These are phyloP conservation scores for Elsinoe perseae DNA, from an alignment of 2,329 filamentous ascomycete genomes.

Conservation along the genomic window DNA sequence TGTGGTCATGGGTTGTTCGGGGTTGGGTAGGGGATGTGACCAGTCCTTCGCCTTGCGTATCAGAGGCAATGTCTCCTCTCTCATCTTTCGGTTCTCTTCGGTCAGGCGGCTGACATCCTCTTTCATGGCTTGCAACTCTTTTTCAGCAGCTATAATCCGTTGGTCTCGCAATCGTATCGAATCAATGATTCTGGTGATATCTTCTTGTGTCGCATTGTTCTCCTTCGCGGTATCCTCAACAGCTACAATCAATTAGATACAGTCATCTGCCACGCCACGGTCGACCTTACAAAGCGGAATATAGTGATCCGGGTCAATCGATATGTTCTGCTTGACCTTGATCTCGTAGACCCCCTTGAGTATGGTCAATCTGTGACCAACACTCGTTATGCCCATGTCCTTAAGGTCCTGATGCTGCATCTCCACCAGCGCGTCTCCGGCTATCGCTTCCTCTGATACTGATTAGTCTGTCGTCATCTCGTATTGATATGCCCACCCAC, in stretches of 20 bases:
- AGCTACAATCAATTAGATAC: slow-evolving; percentile 46
- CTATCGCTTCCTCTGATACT: slow-evolving; percentile 71
- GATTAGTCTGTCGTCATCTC: slow-evolving; percentile 6
- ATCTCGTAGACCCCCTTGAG: slow-evolving; percentile 94
- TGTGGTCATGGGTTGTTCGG: slow-evolving; percentile 26
- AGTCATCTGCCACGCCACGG: not conserved
- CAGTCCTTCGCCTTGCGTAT: slow-evolving; percentile 87
- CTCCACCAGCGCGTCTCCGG: slow-evolving; percentile 81
- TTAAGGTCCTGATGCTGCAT: slow-evolving; percentile 89
- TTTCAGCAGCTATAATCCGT: slow-evolving; percentile 73
- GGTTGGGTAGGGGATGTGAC: slow-evolving; percentile 71
- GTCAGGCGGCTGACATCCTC: slow-evolving; percentile 44
- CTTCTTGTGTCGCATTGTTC: slow-evolving; percentile 80
- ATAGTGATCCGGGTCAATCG: slow-evolving; percentile 88
- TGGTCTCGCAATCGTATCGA: slow-evolving; percentile 86
- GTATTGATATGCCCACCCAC: slow-evolving; percentile 44
- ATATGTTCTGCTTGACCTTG: slow-evolving; percentile 87
- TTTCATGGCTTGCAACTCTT: slow-evolving; percentile 69
- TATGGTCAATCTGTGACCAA: slow-evolving; percentile 89
- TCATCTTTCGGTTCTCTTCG: slow-evolving; percentile 78
- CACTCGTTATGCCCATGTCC: slow-evolving; percentile 86
- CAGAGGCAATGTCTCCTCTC: slow-evolving; percentile 86
- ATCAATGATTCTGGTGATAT: slow-evolving; percentile 83
- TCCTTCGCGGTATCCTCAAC: slow-evolving; percentile 83
- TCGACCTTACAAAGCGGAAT: slow-evolving; percentile 71